Conservation (phyloP, 805 yeast genomes). For the Ogataea paradorogensis region DNA sequence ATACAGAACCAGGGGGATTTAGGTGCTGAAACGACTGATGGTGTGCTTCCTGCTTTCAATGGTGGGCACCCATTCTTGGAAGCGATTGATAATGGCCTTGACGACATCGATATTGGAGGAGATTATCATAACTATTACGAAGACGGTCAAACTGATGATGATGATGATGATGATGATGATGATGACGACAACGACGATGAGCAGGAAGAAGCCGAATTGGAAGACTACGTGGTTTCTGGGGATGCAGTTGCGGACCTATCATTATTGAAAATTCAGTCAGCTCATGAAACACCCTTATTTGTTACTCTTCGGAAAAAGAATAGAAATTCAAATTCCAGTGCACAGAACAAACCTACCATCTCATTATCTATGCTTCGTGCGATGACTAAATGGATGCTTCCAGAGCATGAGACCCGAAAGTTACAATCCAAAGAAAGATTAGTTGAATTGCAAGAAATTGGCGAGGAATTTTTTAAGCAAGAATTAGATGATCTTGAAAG, state of each 20-base stretch:
- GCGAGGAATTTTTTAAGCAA: conserved; percentile 35
- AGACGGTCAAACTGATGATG: conserved; percentile 15
- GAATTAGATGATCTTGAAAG: conserved; percentile 35
- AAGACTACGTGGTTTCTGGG: neutral
- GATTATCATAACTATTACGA: conserved; percentile 3
- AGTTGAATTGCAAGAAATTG: conserved; percentile 31
- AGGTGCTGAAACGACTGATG: conserved; percentile 21
- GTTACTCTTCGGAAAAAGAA: conserved; percentile 16
- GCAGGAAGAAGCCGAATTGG: neutral
- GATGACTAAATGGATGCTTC: conserved; percentile 18
- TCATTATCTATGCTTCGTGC: conserved; percentile 14
- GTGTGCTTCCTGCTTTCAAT: conserved; percentile 7
- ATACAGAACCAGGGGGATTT: conserved; percentile 30
- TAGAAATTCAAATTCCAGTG: conserved; percentile 1
- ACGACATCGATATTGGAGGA: conserved; percentile 2
- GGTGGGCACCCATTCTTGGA: conserved; percentile 8
- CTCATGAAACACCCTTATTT: conserved; percentile 12
- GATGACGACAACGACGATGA: conserved; percentile 3
- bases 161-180: conserved; percentile 12
- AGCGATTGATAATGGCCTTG: conserved; percentile 6
- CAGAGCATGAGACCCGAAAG: conserved; percentile 16
- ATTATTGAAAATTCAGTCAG: conserved; percentile 8
- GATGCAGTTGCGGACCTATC: conserved; percentile 19
- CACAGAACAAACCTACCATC: conserved; percentile 7
- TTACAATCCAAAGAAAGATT: conserved; percentile 24